Evolutionary conservation across 2,329 filamentous ascomycete species (phyloP).

Genomic region (Aspergillus ochraceoroseus): DNA sequence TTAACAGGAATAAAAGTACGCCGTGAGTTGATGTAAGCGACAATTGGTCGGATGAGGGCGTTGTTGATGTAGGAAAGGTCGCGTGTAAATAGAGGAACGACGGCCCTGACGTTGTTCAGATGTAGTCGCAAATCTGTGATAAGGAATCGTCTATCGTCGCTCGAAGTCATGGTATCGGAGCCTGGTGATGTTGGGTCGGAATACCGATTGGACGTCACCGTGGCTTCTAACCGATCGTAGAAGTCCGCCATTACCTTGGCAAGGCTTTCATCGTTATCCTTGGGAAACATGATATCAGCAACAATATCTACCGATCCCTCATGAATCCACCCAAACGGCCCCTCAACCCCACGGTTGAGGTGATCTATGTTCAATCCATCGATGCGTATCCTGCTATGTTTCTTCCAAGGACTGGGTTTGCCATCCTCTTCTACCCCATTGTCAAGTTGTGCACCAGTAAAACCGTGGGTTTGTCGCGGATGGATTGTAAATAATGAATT

Average conservation of each 20-base stretch:
- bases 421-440: constrained; percentile 56
- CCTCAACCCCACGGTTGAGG: constrained; percentile 85
- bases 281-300: constrained; percentile 89
- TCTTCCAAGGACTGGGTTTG: constrained; percentile 79
- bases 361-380: constrained; percentile 94
- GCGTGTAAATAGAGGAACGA: constrained; percentile 84
- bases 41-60: constrained; percentile 88
- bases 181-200: constrained; percentile 19
- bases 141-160: constrained; percentile 65
- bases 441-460: constrained; percentile 59
- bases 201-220: constrained; percentile 73
- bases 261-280: constrained; percentile 80
- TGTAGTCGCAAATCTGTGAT: constrained; percentile 94
- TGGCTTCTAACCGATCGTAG: constrained; percentile 91
- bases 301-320: constrained; percentile 96
- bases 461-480: constrained; percentile 80
- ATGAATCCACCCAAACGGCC: constrained; percentile 95
- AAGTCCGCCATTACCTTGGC: constrained; percentile 95
- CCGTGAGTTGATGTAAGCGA: constrained; percentile 95
- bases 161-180: constrained; percentile 24
- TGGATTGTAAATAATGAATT: constrained; percentile 97
- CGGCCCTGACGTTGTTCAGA: constrained; percentile 88
- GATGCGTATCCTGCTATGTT: constrained; percentile 85
- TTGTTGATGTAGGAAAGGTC: constrained; percentile 95
- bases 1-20: constrained; percentile 92